Percentiles rank a stretch among this genome's conserved stretches.
phyloP scores from a whole-genome alignment of 2,329 filamentous ascomycete species.

The Emmonsiellopsis sp. region DNA sequence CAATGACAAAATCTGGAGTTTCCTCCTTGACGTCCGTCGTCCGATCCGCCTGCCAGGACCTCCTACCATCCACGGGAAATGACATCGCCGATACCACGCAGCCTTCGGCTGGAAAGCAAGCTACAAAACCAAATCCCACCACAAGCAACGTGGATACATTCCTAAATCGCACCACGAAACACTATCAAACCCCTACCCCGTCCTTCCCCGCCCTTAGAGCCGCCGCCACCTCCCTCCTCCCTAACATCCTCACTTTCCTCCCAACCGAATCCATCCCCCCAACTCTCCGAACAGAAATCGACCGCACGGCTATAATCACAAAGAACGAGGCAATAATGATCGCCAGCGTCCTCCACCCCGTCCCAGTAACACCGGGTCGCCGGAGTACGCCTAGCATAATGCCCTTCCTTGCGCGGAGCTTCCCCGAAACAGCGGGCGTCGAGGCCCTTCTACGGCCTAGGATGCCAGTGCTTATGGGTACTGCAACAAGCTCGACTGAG shows the following conservation, averaged over 20 bases:
- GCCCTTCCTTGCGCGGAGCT: slow-evolving; percentile 64
- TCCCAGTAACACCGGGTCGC: slow-evolving; percentile 52
- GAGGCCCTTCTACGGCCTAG: slow-evolving; percentile 57
- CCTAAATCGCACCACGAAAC: slow-evolving; percentile 38
- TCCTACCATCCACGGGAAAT: slow-evolving; percentile 42
- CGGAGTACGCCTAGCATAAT: slow-evolving; percentile 62
- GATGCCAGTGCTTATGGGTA: slow-evolving; percentile 36
- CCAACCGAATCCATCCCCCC: slow-evolving; percentile 60
- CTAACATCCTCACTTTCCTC: slow-evolving; percentile 51
- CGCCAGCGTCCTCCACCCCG: slow-evolving; percentile 72
- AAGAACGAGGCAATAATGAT: slow-evolving; percentile 63
- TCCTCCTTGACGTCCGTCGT: slow-evolving; percentile 54
- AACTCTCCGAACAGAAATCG: slow-evolving; percentile 62
- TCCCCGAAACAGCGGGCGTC: slow-evolving; percentile 52
- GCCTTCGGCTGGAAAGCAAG: slow-evolving; percentile 13
- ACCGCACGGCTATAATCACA: slow-evolving; percentile 68
- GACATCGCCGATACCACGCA: slow-evolving; percentile 27
- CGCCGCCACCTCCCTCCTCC: slow-evolving; percentile 55
- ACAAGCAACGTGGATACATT: slow-evolving; percentile 62
- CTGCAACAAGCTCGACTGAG: slow-evolving; percentile 18
- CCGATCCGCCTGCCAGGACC: slow-evolving; percentile 62
- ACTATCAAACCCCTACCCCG: slow-evolving; percentile 9
- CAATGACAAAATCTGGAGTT: slow-evolving; percentile 56
- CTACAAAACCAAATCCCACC: slow-evolving; percentile 33
- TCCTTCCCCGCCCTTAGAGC: slow-evolving; percentile 36